phyloP scores from a whole-genome alignment of 345 rosid species.

The Gossypium rotundifolium region DNA sequence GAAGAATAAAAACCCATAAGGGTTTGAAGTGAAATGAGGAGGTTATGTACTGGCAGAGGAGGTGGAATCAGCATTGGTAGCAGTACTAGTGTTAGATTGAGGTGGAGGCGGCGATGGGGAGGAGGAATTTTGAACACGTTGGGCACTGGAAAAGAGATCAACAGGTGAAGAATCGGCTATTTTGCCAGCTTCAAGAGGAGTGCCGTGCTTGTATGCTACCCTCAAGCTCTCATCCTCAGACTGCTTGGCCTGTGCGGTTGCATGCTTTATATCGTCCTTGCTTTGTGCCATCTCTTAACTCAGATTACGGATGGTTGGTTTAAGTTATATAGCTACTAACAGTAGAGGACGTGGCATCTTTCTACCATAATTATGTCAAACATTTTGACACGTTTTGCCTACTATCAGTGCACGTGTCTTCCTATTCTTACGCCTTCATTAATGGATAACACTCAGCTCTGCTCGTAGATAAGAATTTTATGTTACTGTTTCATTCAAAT shows the following conservation, averaged over 20 bases:
- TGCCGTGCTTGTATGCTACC: constrained; percentile 32
- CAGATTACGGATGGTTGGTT: too few species aligned
- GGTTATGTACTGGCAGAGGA: background rate
- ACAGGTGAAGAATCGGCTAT: constrained; percentile 37
- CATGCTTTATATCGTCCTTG: constrained; percentile 33
- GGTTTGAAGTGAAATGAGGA: too few species aligned
- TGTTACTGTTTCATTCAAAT: too few species aligned
- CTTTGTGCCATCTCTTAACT: constrained; percentile 25
- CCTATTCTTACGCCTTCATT: background rate
- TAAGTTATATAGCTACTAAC: background rate
- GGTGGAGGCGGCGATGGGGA: background rate
- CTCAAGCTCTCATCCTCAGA: constrained; percentile 37
- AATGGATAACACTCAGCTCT: too few species aligned
- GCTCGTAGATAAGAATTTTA: too few species aligned
- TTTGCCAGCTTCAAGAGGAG: constrained; percentile 40
- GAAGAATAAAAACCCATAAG: too few species aligned
- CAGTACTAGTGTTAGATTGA: background rate
- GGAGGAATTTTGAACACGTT: background rate
- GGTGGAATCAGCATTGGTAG: too few species aligned
- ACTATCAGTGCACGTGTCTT: background rate
- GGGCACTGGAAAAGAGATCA: constrained; percentile 31
- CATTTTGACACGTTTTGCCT: background rate
- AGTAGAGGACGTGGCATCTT: background rate
- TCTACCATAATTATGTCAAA: background rate
- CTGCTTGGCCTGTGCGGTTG: constrained; percentile 37